Conservation (phyloP, 2,329 filamentous ascomycete species). For the Aspergillus fischeri region DNA sequence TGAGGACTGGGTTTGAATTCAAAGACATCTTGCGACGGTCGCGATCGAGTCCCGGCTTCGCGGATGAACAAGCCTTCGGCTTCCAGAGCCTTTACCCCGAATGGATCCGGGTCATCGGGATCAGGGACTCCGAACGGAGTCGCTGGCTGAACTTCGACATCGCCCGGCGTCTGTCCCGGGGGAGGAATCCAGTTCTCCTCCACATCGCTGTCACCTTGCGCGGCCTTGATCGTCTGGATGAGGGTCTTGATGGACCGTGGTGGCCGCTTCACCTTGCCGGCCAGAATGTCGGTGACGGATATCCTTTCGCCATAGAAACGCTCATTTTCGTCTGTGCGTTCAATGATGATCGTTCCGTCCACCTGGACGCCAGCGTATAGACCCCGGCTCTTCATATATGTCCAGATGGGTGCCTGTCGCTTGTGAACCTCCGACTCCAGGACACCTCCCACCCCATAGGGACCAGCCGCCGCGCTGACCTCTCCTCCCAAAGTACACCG, state of each 20-base stretch:
- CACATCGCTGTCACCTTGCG: constrained; percentile 75
- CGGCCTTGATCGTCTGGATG: constrained; percentile 79
- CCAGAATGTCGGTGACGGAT: constrained; percentile 59
- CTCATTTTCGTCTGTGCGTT: constrained; percentile 83
- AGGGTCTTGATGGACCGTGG: constrained; percentile 57
- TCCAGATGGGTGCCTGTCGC: constrained; percentile 68
- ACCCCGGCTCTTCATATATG: constrained; percentile 83
- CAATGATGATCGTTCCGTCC: constrained; percentile 81
- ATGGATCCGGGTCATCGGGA: constrained; percentile 81
- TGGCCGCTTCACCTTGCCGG: constrained; percentile 56
- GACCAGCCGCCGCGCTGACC: constrained; percentile 71
- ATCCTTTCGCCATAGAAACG: constrained; percentile 72
- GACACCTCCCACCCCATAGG: constrained; percentile 69
- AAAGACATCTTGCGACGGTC: constrained; percentile 75
- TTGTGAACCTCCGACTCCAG: constrained; percentile 67
- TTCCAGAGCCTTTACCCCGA: constrained; percentile 84
- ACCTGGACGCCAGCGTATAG: constrained; percentile 84
- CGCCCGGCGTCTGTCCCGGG: constrained; percentile 69
- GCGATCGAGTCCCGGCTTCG: constrained; percentile 74
- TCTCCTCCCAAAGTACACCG: constrained; percentile 78
- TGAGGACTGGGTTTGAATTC: constrained; percentile 73
- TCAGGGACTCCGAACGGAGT: constrained; percentile 72
- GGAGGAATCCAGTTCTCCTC: constrained; percentile 64
- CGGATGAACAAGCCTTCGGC: constrained; percentile 77
- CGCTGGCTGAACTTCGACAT: constrained; percentile 54